Percentiles rank a stretch among this genome's conserved stretches.
Conservation (phyloP, 768 basidiomycete species). For the Collybia sordida region DNA sequence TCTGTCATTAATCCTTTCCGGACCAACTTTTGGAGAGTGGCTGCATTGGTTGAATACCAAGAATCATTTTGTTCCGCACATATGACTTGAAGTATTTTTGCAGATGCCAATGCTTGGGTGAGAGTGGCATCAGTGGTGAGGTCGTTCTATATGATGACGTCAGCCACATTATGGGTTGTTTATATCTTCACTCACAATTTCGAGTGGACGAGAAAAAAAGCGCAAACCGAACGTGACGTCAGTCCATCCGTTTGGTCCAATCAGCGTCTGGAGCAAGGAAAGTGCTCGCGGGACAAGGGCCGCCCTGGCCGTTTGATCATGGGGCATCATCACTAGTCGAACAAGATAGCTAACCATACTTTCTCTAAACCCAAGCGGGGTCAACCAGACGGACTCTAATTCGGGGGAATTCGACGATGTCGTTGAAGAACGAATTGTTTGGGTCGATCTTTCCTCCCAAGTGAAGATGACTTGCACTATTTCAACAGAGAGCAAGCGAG, state of each 20-base stretch:
- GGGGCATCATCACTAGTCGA: conserved; percentile 75
- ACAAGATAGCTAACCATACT: conserved; percentile 94
- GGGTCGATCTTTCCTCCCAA: conserved; percentile 80
- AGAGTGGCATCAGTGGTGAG: conserved; percentile 65
- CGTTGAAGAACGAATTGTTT: conserved; percentile 17
- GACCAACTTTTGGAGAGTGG: conserved; percentile 76
- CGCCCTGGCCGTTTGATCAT: conserved; percentile 49
- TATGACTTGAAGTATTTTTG: conserved; percentile 87
- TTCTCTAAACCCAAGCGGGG: conserved; percentile 80
- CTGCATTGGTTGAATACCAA: conserved; percentile 78
- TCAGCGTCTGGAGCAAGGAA: conserved; percentile 69
- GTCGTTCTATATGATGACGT: conserved; percentile 54
- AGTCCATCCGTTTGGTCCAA: conserved; percentile 82
- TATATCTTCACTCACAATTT: conserved; percentile 53
- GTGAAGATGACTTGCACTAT: conserved; percentile 88
- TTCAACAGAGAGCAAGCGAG: conserved; percentile 86
- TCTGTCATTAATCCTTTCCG: conserved; percentile 85
- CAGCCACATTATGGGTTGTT: not conserved
- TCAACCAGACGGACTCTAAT: conserved; percentile 54
- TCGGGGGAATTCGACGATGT: conserved; percentile 17
- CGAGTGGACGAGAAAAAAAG: conserved; percentile 84
- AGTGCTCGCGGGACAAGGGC: conserved; percentile 64
- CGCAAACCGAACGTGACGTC: conserved; percentile 91
- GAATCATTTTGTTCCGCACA: conserved; percentile 77
- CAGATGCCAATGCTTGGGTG: conserved; percentile 72